Evolutionary conservation across 495 filamentous ascomycete genomes (phyloP).

Genomic region (Usnea hakonensis): DNA sequence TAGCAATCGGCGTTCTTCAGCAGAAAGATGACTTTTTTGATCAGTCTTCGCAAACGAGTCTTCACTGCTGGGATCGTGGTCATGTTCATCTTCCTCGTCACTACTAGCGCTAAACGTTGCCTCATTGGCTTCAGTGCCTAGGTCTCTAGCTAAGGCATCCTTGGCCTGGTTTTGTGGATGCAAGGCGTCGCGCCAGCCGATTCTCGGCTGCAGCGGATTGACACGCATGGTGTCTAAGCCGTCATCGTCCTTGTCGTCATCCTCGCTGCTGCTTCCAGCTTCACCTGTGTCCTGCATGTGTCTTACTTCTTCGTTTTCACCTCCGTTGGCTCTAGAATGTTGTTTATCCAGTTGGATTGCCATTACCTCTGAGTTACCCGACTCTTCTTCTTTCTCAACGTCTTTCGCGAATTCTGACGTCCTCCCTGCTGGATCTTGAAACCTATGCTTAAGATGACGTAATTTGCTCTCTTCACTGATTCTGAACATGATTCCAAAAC

Average conservation of each 20-base stretch:
- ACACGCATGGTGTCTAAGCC: slow-evolving; percentile 11
- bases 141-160: background rate
- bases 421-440: slow-evolving; percentile 39
- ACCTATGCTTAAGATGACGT: slow-evolving; percentile 66
- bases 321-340: slow-evolving; percentile 17
- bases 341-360: slow-evolving; percentile 27
- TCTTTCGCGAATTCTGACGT: slow-evolving; percentile 28
- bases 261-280: slow-evolving; percentile 26
- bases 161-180: background rate
- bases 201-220: slow-evolving; percentile 12
- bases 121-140: slow-evolving; percentile 1
- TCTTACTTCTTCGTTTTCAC: slow-evolving; percentile 26
- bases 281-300: slow-evolving; percentile 27
- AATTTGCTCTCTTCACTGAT: slow-evolving; percentile 82
- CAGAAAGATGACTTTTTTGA: slow-evolving; percentile 38
- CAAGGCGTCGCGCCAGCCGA: background rate
- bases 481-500: slow-evolving; percentile 79
- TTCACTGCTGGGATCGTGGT: slow-evolving; percentile 13
- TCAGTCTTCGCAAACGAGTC: background rate
- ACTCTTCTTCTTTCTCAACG: slow-evolving; percentile 26
- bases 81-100: slow-evolving; percentile 22
- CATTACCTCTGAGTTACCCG: slow-evolving; percentile 26
- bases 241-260: slow-evolving; percentile 8
- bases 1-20: slow-evolving; percentile 42
- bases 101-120: slow-evolving; percentile 15